Evolutionary conservation across 1,284 basidiomycete species (phyloP).

Genomic region (Sphagnurus paluster): DNA sequence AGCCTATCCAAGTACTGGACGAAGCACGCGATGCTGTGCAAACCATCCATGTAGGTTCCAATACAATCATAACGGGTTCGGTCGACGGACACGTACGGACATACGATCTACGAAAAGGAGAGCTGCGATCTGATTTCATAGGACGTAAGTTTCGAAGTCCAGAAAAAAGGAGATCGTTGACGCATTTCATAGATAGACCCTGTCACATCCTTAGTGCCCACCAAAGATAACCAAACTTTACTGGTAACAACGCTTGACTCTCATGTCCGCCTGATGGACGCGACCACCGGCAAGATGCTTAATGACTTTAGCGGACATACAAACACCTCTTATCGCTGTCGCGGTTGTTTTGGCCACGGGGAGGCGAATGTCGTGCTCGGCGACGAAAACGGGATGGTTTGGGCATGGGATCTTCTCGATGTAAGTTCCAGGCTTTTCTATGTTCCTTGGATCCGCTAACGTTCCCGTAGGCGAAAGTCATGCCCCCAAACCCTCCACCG

Average conservation of each 20-base stretch:
- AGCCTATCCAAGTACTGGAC: constrained; percentile 88
- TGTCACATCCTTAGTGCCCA: constrained; percentile 78
- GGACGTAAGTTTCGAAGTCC: constrained; percentile 63
- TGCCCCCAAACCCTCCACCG: constrained; percentile 67
- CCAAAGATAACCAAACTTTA: constrained; percentile 74
- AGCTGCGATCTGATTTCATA: constrained; percentile 85
- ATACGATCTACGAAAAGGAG: constrained; percentile 93
- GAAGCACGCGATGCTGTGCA: constrained; percentile 92
- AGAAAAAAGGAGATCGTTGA: too few species aligned
- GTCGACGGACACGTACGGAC: constrained; percentile 91
- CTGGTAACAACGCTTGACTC: constrained; percentile 85
- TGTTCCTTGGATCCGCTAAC: background rate
- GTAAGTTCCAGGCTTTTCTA: constrained; percentile 44
- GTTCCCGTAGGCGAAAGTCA: constrained; percentile 55
- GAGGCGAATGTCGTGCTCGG: constrained; percentile 86
- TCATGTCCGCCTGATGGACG: constrained; percentile 85
- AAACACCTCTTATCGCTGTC: constrained; percentile 76
- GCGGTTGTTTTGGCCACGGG: constrained; percentile 80
- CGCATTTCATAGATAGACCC: constrained; percentile 59
- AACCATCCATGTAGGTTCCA: constrained; percentile 64
- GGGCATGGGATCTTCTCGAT: constrained; percentile 92
- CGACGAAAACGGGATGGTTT: constrained; percentile 86
- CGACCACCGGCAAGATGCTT: constrained; percentile 78
- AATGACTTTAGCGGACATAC: constrained; percentile 83
- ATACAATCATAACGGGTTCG: constrained; percentile 78